phyloP scores from a whole-genome alignment of 495 filamentous ascomycete species.

The Choiromyces venosus region DNA sequence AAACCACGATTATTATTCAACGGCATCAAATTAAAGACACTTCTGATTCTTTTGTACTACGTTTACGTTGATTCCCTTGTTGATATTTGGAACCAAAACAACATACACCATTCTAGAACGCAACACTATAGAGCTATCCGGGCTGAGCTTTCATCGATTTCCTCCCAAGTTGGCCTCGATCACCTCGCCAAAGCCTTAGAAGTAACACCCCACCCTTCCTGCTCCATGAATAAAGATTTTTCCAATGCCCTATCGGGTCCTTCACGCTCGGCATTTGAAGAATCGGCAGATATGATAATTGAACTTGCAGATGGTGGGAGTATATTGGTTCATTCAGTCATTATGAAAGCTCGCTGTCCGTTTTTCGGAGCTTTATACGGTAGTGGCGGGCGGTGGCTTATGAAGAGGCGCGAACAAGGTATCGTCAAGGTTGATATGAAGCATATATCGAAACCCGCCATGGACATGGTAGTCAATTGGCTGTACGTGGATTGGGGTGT shows the following conservation, averaged over 20 bases:
- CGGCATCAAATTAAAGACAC: constrained; percentile 64
- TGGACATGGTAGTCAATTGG: constrained; percentile 72
- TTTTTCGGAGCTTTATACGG: constrained; percentile 89
- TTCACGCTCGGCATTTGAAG: constrained; percentile 53
- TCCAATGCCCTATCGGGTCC: constrained; percentile 56
- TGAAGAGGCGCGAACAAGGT: constrained; percentile 57
- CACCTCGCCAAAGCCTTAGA: constrained; percentile 26
- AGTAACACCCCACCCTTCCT: constrained; percentile 51
- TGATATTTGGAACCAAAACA: constrained; percentile 68
- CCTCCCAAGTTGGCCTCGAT: constrained; percentile 20
- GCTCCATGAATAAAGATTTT: constrained; percentile 54
- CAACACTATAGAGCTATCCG: constrained; percentile 32
- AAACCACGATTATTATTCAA: constrained; percentile 47
- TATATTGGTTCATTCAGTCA: constrained; percentile 63
- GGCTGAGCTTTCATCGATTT: constrained; percentile 18
- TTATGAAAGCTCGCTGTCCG: constrained; percentile 78
- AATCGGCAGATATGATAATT: constrained; percentile 67
- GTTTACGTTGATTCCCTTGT: constrained; percentile 73
- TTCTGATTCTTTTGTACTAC: constrained; percentile 74
- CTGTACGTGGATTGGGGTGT: constrained; percentile 78
- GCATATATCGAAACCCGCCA: constrained; percentile 66
- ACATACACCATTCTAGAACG: constrained; percentile 9
- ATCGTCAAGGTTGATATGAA: constrained; percentile 70
- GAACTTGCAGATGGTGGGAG: constrained; percentile 65
- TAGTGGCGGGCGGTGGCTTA: constrained; percentile 80